Evolutionary conservation across 164 flowering plant species (phyloP).

Genomic region (Liriodendron chinense): DNA sequence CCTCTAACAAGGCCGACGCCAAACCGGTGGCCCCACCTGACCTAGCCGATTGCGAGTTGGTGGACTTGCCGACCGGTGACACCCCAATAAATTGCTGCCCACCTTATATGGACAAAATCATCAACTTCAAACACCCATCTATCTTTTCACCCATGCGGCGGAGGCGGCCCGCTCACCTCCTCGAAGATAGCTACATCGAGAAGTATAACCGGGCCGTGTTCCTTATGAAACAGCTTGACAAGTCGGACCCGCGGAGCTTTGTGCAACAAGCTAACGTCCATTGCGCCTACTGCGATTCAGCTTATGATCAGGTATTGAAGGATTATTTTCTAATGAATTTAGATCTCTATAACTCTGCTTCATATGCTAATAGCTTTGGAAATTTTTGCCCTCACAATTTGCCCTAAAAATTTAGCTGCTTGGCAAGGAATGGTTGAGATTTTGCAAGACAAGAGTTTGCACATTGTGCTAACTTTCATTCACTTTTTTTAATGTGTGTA

Average conservation of each 20-base stretch:
- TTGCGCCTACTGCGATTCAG: conserved; percentile 44
- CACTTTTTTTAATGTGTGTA: no score
- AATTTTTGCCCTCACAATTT: no score
- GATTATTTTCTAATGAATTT: not conserved
- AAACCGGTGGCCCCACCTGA: conserved; percentile 34
- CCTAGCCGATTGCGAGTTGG: conserved; percentile 24
- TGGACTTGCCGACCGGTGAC: conserved; percentile 28
- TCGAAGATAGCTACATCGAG: conserved; percentile 24
- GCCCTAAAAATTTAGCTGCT: no score
- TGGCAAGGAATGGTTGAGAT: no score
- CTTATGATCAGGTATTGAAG: conserved; percentile 21
- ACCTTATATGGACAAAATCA: conserved; percentile 17
- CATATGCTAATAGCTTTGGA: no score
- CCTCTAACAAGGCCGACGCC: conserved; percentile 20
- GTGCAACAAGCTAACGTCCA: conserved; percentile 39
- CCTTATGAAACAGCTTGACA: conserved; percentile 51
- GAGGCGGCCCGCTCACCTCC: conserved; percentile 42
- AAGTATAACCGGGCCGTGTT: conserved; percentile 36
- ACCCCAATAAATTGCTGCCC: conserved; percentile 35
- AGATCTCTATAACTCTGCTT: no score
- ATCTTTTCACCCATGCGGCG: conserved; percentile 15
- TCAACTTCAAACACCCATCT: conserved; percentile 34
- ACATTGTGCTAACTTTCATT: no score
- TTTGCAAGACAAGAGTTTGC: no score
- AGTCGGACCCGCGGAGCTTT: conserved; percentile 33